Evolutionary conservation across 1,284 basidiomycete species (phyloP).

Genomic region (Testicularia cyperi): DNA sequence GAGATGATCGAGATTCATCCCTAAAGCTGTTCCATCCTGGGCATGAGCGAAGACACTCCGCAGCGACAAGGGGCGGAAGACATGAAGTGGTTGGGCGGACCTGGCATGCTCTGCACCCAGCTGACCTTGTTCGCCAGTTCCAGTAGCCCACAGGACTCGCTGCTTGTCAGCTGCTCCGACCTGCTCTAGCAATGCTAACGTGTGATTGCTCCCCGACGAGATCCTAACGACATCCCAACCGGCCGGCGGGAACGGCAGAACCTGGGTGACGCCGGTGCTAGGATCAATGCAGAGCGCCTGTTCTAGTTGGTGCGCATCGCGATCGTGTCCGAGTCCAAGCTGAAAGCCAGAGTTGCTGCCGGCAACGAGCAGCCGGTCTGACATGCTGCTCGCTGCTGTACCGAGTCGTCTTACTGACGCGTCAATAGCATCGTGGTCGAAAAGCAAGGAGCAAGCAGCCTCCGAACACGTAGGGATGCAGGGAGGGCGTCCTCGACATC

Average conservation of each 20-base stretch:
- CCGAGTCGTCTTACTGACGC: too few species aligned
- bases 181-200: constrained; percentile 14
- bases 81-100: not conserved
- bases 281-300: constrained; percentile 6
- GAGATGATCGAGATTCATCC: too few species aligned
- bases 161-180: not conserved
- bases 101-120: constrained; percentile 6
- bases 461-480: too few species aligned
- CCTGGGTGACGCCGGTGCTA: not conserved
- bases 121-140: constrained; percentile 19
- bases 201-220: constrained; percentile 35
- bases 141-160: constrained; percentile 15
- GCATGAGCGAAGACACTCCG: too few species aligned
- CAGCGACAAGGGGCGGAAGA: too few species aligned
- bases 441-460: not conserved
- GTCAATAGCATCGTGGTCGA: constrained; percentile 4
- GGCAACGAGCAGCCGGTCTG: constrained; percentile 14
- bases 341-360: constrained; percentile 40
- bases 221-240: constrained; percentile 4
- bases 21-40: too few species aligned
- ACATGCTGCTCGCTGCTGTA: too few species aligned
- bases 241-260: constrained; percentile 8
- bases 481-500: too few species aligned
- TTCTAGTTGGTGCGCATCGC: constrained; percentile 8
- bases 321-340: constrained; percentile 16